Conservation (phyloP, 176 grass and related monocot species). For the Saccharum spontaneum region DNA sequence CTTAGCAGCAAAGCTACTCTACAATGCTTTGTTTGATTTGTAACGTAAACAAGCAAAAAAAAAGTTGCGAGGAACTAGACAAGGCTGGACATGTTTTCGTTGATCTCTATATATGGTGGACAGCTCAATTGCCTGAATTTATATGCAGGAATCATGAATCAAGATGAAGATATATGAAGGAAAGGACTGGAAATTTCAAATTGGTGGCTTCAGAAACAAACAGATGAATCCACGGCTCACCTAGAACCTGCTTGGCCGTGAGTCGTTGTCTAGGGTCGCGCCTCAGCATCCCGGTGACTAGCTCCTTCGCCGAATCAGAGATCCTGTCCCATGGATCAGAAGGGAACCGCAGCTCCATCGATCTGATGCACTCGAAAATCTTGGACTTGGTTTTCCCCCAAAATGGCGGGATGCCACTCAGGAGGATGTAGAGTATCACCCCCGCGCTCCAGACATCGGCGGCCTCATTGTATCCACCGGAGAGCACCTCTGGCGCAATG, state of each 20-base stretch:
- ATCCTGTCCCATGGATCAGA: constrained; percentile 76
- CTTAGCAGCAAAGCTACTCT: constrained; percentile 32
- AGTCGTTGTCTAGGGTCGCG: constrained; percentile 67
- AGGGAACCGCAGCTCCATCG: constrained; percentile 70
- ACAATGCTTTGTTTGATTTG: constrained; percentile 10
- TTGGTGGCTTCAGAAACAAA: not conserved
- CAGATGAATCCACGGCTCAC: constrained; percentile 40
- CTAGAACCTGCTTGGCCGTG: constrained; percentile 70
- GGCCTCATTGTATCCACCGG: constrained; percentile 84
- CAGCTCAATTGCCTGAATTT: not conserved
- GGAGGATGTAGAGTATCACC: constrained; percentile 94
- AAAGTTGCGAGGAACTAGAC: not conserved
- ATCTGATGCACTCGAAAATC: constrained; percentile 90
- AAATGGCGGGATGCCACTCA: constrained; percentile 86
- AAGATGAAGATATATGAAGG: not conserved
- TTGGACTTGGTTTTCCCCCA: constrained; percentile 92
- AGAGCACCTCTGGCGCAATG: constrained; percentile 90
- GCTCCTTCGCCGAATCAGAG: constrained; percentile 77
- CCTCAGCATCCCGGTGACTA: constrained; percentile 70
- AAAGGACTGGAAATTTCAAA: not conserved
- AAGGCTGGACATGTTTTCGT: not conserved
- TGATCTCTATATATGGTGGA: constrained; percentile 6
- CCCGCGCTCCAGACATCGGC: constrained; percentile 92
- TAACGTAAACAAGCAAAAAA: not conserved
- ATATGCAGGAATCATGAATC: not conserved